Evolutionary conservation across 192 early-diverging fungal species (phyloP).

Genomic region (Phlyctochytrium planicorne): DNA sequence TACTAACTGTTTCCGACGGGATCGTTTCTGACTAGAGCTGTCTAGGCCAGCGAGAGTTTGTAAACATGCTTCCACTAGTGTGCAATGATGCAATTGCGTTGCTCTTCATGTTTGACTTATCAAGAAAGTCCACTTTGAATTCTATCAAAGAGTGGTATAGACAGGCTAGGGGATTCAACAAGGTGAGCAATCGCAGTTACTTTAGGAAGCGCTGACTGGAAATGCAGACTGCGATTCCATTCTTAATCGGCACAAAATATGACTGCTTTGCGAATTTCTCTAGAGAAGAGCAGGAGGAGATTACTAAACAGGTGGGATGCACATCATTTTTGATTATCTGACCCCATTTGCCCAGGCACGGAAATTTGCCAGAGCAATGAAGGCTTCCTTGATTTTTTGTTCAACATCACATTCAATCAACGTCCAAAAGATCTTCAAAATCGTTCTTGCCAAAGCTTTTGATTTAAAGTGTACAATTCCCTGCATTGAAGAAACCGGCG

Average conservation of each 20-base stretch:
- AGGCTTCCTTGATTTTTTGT: constrained; percentile 90
- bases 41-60: constrained; percentile 90
- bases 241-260: constrained; percentile 95
- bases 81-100: constrained; percentile 95
- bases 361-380: constrained; percentile 90
- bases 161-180: constrained; percentile 93
- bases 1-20: constrained; percentile 10
- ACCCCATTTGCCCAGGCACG: constrained; percentile 73
- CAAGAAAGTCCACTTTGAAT: constrained; percentile 87
- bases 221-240: constrained; percentile 81
- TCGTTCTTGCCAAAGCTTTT: constrained; percentile 89
- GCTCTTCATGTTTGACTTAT: constrained; percentile 95
- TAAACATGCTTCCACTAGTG: constrained; percentile 96
- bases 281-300: constrained; percentile 87
- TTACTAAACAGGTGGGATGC: constrained; percentile 78
- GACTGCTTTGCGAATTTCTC: constrained; percentile 86
- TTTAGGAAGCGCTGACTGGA: neutral
- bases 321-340: too few relatives aligned
- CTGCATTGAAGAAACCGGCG: constrained; percentile 85
- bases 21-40: neutral
- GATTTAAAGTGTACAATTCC: constrained; percentile 92
- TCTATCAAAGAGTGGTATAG: constrained; percentile 96
- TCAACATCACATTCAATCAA: constrained; percentile 93
- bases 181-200: constrained; percentile 43
- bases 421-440: constrained; percentile 97